phyloP scores from a whole-genome alignment of 345 rosid genomes.

The Populus euphratica region DNA sequence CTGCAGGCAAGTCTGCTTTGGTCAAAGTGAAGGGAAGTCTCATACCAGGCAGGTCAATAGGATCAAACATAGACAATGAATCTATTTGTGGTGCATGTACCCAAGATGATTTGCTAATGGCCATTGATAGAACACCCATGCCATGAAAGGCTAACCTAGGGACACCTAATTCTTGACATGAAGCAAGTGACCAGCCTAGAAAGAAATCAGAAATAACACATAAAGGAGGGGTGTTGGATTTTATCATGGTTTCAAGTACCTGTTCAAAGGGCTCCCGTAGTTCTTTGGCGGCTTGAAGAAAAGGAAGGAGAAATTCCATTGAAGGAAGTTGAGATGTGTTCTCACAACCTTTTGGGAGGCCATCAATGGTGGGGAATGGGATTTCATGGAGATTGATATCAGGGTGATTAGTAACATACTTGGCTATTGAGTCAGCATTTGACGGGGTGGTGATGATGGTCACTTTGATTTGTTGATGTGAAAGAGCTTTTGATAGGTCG shows the following conservation, averaged over 20 bases:
- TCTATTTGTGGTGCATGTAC: not conserved
- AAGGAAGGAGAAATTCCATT: conserved; percentile 7
- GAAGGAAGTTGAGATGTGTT: conserved; percentile 22
- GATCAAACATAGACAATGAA: not conserved
- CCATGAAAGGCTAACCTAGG: conserved; percentile 24
- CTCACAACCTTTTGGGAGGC: conserved; percentile 16
- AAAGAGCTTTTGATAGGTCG: conserved; percentile 46
- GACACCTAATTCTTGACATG: conserved; percentile 8
- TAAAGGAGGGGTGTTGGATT: conserved; percentile 4
- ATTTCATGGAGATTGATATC: conserved; percentile 2
- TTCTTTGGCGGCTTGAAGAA: conserved; percentile 15
- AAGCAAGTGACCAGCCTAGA: conserved; percentile 20
- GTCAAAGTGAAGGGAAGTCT: conserved; percentile 19
- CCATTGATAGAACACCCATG: conserved; percentile 23
- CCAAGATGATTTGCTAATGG: not conserved
- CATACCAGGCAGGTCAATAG: conserved; percentile 6
- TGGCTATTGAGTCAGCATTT: conserved; percentile 18
- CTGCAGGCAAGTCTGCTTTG: conserved; percentile 3
- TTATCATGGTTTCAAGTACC: not conserved
- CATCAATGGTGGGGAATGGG: conserved; percentile 18
- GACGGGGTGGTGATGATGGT: conserved; percentile 47
- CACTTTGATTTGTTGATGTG: conserved; percentile 35
- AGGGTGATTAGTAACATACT: not conserved
- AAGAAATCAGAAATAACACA: conserved; percentile 30
- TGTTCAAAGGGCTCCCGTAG: conserved; percentile 12